Conservation (phyloP, 2,329 filamentous ascomycete genomes). For the Hypomyces perniciosus region DNA sequence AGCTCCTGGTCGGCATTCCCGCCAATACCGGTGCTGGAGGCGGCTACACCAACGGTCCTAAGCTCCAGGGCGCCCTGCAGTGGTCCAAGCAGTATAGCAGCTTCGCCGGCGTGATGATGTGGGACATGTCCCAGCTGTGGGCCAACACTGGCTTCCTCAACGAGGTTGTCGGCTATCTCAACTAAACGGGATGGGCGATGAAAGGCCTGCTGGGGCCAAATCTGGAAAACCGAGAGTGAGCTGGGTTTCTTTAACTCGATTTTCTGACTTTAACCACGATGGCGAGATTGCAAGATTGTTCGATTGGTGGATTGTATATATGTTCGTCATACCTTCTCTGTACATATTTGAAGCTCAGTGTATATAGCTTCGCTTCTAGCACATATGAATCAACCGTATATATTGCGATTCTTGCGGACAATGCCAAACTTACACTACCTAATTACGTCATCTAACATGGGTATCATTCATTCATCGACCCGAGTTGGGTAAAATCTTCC, state of each 20-base stretch:
- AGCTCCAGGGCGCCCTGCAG: slow-evolving; percentile 44
- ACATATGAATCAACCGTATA: slow-evolving; percentile 8
- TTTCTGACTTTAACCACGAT: background rate
- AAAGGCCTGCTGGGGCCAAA: background rate
- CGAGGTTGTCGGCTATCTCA: slow-evolving; percentile 33
- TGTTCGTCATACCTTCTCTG: background rate
- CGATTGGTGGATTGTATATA: slow-evolving; percentile 1
- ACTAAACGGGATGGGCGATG: slow-evolving; percentile 2
- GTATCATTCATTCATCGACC: slow-evolving; percentile 9
- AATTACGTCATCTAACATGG: background rate
- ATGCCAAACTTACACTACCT: too few relatives aligned
- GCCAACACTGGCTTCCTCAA: slow-evolving; percentile 52
- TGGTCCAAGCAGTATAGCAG: slow-evolving; percentile 50
- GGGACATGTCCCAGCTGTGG: slow-evolving; percentile 59
- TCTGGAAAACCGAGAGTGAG: background rate
- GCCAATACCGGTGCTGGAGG: slow-evolving; percentile 47
- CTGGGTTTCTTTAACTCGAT: background rate
- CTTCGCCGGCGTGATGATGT: slow-evolving; percentile 65
- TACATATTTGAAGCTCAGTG: slow-evolving; percentile 4
- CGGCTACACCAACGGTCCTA: slow-evolving; percentile 47
- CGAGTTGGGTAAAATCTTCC: background rate
- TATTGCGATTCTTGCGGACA: background rate
- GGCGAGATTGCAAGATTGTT: background rate
- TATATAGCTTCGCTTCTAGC: slow-evolving; percentile 8
- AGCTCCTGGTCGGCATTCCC: slow-evolving; percentile 56